These are phyloP conservation scores for Escovopsis sp. DNA, from an alignment of 2,329 filamentous ascomycete genomes.

Conservation along the genomic window DNA sequence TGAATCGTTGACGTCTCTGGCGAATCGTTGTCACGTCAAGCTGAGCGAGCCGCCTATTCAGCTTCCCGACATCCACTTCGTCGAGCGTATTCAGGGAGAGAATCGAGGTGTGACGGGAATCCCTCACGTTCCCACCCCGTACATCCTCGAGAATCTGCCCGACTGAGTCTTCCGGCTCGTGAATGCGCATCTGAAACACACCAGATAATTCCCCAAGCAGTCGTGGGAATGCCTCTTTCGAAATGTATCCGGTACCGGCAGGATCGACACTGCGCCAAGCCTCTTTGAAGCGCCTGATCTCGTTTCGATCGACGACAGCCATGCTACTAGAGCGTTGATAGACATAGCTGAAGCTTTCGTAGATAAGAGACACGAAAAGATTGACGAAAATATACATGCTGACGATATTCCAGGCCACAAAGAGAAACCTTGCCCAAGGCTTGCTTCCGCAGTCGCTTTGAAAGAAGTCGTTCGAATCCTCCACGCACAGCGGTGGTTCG, in stretches of 20 bases:
- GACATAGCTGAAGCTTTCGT: slow-evolving; percentile 98
- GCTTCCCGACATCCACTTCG: slow-evolving; percentile 56
- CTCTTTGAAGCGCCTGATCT: slow-evolving; percentile 94
- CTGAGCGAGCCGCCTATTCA: slow-evolving; percentile 57
- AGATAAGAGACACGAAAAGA: slow-evolving; percentile 95
- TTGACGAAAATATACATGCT: slow-evolving; percentile 99
- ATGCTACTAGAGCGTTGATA: slow-evolving; percentile 94
- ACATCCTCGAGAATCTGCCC: slow-evolving; percentile 77
- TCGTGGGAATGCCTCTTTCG: slow-evolving; percentile 76
- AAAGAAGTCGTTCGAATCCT: slow-evolving; percentile 51
- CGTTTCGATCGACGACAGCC: slow-evolving; percentile 77
- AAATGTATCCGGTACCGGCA: slow-evolving; percentile 79
- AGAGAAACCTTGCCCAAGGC: slow-evolving; percentile 75
- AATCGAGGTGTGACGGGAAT: slow-evolving; percentile 39
- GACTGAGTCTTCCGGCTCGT: slow-evolving; percentile 81
- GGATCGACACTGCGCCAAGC: slow-evolving; percentile 96
- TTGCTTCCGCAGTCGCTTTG: slow-evolving; percentile 85
- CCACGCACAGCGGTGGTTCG: slow-evolving; percentile 66
- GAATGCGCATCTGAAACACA: slow-evolving; percentile 94
- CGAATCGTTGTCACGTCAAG: slow-evolving; percentile 67
- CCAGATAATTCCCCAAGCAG: slow-evolving; percentile 85
- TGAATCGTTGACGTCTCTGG: slow-evolving; percentile 63
- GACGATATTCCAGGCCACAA: slow-evolving; percentile 95
- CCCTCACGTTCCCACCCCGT: slow-evolving; percentile 36
- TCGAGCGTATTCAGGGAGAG: slow-evolving; percentile 32